Evolutionary conservation across 164 flowering plant species (phyloP).

Genomic region (Vitis riparia): DNA sequence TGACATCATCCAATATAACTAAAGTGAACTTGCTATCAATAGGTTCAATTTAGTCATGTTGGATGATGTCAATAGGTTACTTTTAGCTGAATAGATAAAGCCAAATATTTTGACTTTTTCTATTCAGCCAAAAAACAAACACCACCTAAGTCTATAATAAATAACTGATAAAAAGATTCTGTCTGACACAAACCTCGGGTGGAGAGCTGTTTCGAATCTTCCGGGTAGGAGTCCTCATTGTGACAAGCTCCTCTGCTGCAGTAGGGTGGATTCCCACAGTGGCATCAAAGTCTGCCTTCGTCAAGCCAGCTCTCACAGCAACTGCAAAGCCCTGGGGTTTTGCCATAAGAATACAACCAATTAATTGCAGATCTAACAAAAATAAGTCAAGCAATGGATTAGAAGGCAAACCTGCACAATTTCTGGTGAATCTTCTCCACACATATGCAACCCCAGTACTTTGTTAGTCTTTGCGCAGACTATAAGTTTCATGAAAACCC

Average conservation of each 20-base stretch:
- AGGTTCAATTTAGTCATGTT: too few relatives aligned
- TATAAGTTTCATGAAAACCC: slow-evolving; percentile 87
- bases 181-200: slow-evolving; percentile 58
- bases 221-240: slow-evolving; percentile 89
- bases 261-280: slow-evolving; percentile 98
- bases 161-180: background rate
- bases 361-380: slow-evolving; percentile 9
- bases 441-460: slow-evolving; percentile 89
- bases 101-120: too few relatives aligned
- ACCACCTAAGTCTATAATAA: too few relatives aligned
- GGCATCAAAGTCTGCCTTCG: slow-evolving; percentile 89
- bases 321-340: slow-evolving; percentile 85
- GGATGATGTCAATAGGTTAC: too few relatives aligned
- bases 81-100: too few relatives aligned
- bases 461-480: slow-evolving; percentile 82
- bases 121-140: too few relatives aligned
- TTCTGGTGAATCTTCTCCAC: slow-evolving; percentile 94
- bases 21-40: too few relatives aligned
- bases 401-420: slow-evolving; percentile 68
- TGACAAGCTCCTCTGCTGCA: slow-evolving; percentile 88
- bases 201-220: slow-evolving; percentile 56
- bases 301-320: slow-evolving; percentile 93
- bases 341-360: slow-evolving; percentile 5
- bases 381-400: background rate
- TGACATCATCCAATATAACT: too few relatives aligned